These are phyloP conservation scores for Medicago arabica DNA, from an alignment of 306 rosid species.

Conservation along the genomic window DNA sequence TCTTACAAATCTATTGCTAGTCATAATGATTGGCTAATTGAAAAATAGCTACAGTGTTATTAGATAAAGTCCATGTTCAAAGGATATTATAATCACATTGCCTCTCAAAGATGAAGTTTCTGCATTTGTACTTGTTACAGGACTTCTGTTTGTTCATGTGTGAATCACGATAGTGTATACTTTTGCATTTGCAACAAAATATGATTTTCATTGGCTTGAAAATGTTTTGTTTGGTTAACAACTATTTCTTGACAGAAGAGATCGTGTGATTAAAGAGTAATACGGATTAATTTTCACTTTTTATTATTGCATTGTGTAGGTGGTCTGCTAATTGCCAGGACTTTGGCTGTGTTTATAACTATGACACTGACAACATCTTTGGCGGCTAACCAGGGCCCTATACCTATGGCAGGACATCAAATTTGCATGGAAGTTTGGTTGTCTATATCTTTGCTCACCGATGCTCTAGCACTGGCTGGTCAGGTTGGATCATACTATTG, in stretches of 20 bases:
- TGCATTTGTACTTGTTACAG: constrained; percentile 15
- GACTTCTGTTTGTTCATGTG: constrained; percentile 16
- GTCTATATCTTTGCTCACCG: constrained; percentile 88
- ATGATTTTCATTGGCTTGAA: constrained; percentile 34
- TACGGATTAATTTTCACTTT: constrained; percentile 33
- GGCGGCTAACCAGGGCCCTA: constrained; percentile 90
- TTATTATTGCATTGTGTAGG: constrained; percentile 56
- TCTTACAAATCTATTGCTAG: constrained; percentile 4
- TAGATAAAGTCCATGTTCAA: constrained; percentile 2
- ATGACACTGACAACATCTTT: constrained; percentile 82
- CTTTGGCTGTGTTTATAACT: constrained; percentile 79
- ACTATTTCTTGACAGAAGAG: constrained; percentile 22
- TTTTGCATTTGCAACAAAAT: constrained; percentile 14
- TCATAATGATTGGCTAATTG: neutral
- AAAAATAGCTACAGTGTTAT: neutral
- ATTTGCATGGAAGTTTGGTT: constrained; percentile 90
- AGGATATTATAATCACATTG: constrained; percentile 13
- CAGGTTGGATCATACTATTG: constrained; percentile 63
- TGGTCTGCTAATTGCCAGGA: constrained; percentile 84
- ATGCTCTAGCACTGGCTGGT: constrained; percentile 95
- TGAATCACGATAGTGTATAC: neutral
- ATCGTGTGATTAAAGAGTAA: constrained; percentile 6
- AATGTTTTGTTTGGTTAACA: constrained; percentile 23
- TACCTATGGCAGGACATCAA: constrained; percentile 94
- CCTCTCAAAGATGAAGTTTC: neutral